Conservation (phyloP, 257 asterid species). For the Solanum chilense region DNA sequence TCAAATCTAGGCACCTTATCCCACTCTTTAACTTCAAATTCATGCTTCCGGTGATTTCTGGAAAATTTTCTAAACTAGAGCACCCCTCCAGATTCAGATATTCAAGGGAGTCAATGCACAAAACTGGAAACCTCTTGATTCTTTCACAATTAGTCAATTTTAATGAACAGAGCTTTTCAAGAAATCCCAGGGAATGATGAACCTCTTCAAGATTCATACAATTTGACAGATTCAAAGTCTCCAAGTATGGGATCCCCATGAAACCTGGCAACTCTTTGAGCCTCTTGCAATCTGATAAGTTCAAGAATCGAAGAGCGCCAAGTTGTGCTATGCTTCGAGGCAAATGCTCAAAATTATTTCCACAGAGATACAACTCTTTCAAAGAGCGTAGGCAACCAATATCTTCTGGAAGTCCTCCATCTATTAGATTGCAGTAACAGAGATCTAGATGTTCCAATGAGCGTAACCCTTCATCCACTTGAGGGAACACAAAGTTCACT, state of each 20-base stretch:
- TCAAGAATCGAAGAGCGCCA: neutral
- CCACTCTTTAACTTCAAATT: neutral
- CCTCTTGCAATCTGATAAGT: neutral
- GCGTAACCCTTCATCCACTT: neutral
- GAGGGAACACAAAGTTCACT: neutral
- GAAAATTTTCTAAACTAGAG: neutral
- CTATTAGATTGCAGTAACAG: neutral
- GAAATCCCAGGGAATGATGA: neutral
- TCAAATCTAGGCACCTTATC: neutral
- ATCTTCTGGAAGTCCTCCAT: neutral
- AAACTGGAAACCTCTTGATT: neutral
- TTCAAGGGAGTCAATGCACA: neutral
- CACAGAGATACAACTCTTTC: neutral
- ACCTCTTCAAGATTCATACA: neutral
- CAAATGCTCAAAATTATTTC: neutral
- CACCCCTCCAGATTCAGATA: neutral
- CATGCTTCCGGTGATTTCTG: neutral
- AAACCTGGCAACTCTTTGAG: neutral
- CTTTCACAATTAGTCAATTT: neutral
- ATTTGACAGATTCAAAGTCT: neutral
- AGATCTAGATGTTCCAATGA: neutral
- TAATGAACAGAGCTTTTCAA: neutral
- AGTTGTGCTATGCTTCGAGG: neutral
- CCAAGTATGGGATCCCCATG: neutral
- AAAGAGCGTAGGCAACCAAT: neutral